Conservation (phyloP, 1,284 basidiomycete species). For the Pascua sp. region DNA sequence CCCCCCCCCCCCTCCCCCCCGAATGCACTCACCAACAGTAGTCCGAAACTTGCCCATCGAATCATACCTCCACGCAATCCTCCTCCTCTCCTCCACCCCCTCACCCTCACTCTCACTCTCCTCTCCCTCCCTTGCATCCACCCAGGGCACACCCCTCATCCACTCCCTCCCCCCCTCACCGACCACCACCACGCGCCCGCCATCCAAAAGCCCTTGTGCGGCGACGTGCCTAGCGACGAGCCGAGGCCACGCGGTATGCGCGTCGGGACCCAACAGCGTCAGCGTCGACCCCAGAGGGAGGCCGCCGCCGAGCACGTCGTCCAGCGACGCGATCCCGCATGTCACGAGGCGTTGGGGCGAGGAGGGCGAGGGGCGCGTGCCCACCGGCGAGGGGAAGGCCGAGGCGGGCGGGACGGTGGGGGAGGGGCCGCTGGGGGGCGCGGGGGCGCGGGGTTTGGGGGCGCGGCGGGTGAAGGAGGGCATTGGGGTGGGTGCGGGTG, state of each 20-base stretch:
- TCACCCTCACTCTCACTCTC: constrained; percentile 54
- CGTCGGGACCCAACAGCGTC: constrained; percentile 72
- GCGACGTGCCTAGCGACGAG: constrained; percentile 84
- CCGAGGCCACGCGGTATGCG: constrained; percentile 78
- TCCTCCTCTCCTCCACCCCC: constrained; percentile 53
- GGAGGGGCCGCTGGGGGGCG: not conserved
- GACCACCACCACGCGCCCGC: constrained; percentile 64
- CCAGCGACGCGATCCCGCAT: constrained; percentile 88
- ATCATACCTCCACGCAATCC: constrained; percentile 95
- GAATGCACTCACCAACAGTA: constrained; percentile 57
- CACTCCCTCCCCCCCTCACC: constrained; percentile 54
- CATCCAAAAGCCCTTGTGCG: constrained; percentile 73
- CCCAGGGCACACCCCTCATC: constrained; percentile 75
- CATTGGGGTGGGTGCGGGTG: not conserved
- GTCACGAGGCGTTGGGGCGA: constrained; percentile 35
- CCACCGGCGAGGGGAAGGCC: not conserved
- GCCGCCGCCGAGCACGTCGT: constrained; percentile 91
- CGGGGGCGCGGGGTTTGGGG: not conserved
- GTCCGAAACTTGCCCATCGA: constrained; percentile 88
- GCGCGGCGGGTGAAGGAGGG: constrained; percentile 1
- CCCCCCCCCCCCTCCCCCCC: too few species aligned
- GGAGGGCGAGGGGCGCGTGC: not conserved
- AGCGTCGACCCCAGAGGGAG: constrained; percentile 77
- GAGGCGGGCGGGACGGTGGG: not conserved
- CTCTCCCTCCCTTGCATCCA: constrained; percentile 43